These are phyloP conservation scores for Silene coronaria DNA, from an alignment of 179 eudicot species.

Conservation along the genomic window DNA sequence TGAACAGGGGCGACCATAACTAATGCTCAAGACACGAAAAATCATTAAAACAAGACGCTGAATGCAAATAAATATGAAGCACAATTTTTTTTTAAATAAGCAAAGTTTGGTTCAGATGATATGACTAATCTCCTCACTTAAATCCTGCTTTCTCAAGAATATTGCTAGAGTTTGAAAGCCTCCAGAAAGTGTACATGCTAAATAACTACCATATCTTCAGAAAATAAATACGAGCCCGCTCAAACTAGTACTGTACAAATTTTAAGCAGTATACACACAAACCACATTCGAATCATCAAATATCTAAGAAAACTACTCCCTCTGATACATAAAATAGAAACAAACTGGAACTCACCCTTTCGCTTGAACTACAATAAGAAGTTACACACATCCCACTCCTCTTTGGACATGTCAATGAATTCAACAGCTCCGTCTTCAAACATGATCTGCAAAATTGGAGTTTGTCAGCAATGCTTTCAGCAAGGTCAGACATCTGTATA, in stretches of 20 bases:
- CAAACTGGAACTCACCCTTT: slow-evolving; percentile 27
- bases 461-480: slow-evolving; percentile 11
- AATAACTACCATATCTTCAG: background rate
- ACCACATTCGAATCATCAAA: background rate
- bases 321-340: background rate
- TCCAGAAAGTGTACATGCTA: background rate
- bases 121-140: background rate
- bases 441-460: slow-evolving; percentile 53
- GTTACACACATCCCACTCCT: slow-evolving; percentile 74
- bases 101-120: background rate
- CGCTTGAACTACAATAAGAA: slow-evolving; percentile 30
- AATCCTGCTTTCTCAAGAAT: background rate
- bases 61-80: no score
- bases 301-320: background rate
- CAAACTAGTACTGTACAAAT: background rate
- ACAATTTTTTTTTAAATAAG: no score
- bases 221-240: no score
- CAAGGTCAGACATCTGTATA: background rate
- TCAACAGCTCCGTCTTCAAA: slow-evolving; percentile 65
- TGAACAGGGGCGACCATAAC: background rate
- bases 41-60: no score
- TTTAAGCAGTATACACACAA: background rate
- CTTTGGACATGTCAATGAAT: slow-evolving; percentile 74
- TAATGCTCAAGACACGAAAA: background rate
- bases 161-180: background rate